Percentiles rank a stretch among this genome's conserved stretches.
These are phyloP conservation scores for Phytophthora capsici DNA, from an alignment of 352 stramenopile genomes.

Conservation along the genomic window DNA sequence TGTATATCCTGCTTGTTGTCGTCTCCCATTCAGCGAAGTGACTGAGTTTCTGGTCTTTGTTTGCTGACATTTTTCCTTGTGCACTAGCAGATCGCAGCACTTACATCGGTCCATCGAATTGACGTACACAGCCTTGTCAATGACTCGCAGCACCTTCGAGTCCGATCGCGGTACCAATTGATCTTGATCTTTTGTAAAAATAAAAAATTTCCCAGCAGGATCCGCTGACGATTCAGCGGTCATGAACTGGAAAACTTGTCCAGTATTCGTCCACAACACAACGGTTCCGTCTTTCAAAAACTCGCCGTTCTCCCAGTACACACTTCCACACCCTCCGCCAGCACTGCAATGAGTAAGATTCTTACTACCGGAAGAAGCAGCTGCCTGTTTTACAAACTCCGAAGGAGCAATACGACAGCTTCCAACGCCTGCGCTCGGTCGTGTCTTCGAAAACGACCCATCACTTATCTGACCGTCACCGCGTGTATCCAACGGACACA, in stretches of 20 bases:
- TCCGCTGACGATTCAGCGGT: constrained; percentile 28
- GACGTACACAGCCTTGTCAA: constrained; percentile 63
- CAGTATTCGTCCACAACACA: constrained; percentile 72
- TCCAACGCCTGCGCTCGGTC: constrained; percentile 45
- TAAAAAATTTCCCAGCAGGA: constrained; percentile 64
- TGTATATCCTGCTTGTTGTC: constrained; percentile 51
- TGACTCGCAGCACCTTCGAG: constrained; percentile 58
- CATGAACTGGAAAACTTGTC: constrained; percentile 72
- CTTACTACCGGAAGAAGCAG: constrained; percentile 13
- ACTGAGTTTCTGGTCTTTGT: background rate
- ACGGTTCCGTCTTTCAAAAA: constrained; percentile 75
- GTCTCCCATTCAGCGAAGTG: constrained; percentile 14
- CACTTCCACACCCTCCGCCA: constrained; percentile 9
- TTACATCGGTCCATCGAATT: constrained; percentile 63
- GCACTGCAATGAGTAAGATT: constrained; percentile 15
- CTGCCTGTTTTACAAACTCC: constrained; percentile 39
- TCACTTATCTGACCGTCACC: constrained; percentile 30
- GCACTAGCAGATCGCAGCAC: constrained; percentile 43
- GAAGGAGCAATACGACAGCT: constrained; percentile 53
- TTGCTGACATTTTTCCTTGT: constrained; percentile 18
- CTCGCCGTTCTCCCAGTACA: constrained; percentile 66
- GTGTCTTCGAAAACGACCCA: constrained; percentile 32
- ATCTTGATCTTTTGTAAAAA: constrained; percentile 87
- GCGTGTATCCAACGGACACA: constrained; percentile 53
- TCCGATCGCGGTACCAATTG: constrained; percentile 82